phyloP scores from a whole-genome alignment of 1,284 basidiomycete species.

The Puccinia hordei region DNA sequence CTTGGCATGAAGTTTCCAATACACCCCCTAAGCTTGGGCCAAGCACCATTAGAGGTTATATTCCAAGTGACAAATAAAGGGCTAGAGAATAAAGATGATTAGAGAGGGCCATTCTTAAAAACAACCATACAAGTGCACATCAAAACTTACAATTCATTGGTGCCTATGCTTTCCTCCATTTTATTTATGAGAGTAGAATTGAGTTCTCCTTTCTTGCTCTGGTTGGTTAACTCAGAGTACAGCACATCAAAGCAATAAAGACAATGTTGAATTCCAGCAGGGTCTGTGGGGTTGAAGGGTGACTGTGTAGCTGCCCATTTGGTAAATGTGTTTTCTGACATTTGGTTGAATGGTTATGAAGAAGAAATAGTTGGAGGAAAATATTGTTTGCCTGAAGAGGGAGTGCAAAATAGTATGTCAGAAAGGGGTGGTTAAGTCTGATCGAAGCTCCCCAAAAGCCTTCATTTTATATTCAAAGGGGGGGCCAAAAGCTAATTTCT shows the following conservation, averaged over 20 bases:
- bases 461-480: too few relatives aligned
- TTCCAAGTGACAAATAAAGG: constrained; percentile 98
- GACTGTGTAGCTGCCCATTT: constrained; percentile 27
- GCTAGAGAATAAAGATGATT: constrained; percentile 62
- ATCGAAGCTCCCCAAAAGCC: too few relatives aligned
- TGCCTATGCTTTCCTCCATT: constrained; percentile 27
- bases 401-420: too few relatives aligned
- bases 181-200: constrained; percentile 5
- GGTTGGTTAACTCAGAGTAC: constrained; percentile 67
- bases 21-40: constrained; percentile 79
- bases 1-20: constrained; percentile 89
- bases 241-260: constrained; percentile 76
- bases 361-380: too few relatives aligned
- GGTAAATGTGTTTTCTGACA: constrained; percentile 12
- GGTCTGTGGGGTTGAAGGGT: constrained; percentile 13
- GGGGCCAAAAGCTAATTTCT: too few relatives aligned
- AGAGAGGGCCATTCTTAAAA: constrained; percentile 15
- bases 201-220: neutral
- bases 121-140: neutral
- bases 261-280: constrained; percentile 65
- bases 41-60: constrained; percentile 62
- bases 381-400: too few relatives aligned
- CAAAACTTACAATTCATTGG: constrained; percentile 31
- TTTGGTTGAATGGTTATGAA: too few relatives aligned
- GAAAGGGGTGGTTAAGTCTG: too few relatives aligned